A percentile compares a stretch with the other conserved stretches of the same genome.
Conservation (phyloP, 306 rosid species). For the Corylus americana region DNA sequence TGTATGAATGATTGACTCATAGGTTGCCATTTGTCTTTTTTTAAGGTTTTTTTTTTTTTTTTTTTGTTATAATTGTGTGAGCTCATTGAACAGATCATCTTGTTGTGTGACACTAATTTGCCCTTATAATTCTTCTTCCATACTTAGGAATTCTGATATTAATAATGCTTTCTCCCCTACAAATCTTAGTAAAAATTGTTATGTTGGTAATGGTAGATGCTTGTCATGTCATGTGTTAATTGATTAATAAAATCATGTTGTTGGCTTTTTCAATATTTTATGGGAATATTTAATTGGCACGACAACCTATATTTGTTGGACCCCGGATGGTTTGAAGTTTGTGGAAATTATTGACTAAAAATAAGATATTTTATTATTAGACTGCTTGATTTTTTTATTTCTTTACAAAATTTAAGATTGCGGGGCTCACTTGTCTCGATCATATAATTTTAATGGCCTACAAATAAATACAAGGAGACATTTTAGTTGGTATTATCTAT, state of each 20-base stretch:
- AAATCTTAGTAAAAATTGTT: neutral
- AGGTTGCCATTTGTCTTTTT: constrained; percentile 9
- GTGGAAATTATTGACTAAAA: too few relatives aligned
- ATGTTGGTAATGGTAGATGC: neutral
- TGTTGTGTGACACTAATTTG: constrained; percentile 27
- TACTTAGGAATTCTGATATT: neutral
- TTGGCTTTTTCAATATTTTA: neutral
- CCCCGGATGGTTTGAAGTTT: too few relatives aligned
- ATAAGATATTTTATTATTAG: too few relatives aligned
- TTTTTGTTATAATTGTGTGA: constrained; percentile 28
- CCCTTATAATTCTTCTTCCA: constrained; percentile 20
- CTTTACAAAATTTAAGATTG: too few relatives aligned
- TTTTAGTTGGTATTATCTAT: too few relatives aligned
- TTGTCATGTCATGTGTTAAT: neutral
- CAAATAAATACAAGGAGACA: too few relatives aligned
- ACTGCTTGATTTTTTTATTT: too few relatives aligned
- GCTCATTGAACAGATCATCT: constrained; percentile 21
- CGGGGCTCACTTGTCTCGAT: too few relatives aligned
- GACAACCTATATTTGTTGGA: too few relatives aligned
- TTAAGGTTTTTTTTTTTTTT: neutral
- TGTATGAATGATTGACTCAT: constrained; percentile 49
- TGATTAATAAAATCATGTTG: neutral
- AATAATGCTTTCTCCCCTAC: neutral
- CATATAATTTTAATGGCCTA: too few relatives aligned
- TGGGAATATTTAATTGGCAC: neutral